Base-by-base conservation (phyloP, 2,329 filamentous ascomycete species). In the Gnomoniopsis smithogilvyi region DNA sequence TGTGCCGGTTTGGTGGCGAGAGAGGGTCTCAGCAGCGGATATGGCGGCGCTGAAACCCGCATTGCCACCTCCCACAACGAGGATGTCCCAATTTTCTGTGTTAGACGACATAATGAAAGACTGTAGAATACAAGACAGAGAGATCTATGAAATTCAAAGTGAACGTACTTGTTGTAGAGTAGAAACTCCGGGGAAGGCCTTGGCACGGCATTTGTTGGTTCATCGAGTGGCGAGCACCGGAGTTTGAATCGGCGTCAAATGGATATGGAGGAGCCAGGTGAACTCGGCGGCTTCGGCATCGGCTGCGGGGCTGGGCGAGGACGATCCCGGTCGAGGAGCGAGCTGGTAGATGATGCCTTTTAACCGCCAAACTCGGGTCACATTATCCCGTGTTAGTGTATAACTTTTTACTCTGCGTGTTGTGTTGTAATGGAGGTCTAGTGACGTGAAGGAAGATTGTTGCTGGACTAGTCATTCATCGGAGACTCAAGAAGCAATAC, bases 61-160 rank as follows among this genome's bases (percentile, higher is more conserved):
- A 65, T 88, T 88, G 54, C 86, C 86, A 54, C 80, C 78, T 21
- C 87, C 86, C 34, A 86, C 73, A 7, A 90, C 78, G 6, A 89
- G 64, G 3, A 80, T 72, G 61, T 79, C 74, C 62, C 68, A 73
- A 15, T 55, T 22, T 19, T 60, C 43, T n/a, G 6, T 38, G 30
- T 17, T 19, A 19, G 17, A 34, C n/a, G 56, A 24, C 56, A 59
- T 59, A 3, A 17, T 51, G 11, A 17, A 2, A 15, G 22, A 11
- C 14, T 38, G 19, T 2, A n/a, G n/a, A n/a, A n/a, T n/a, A n/a
- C n/a, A n/a, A n/a, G n/a, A n/a, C n/a, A n/a, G n/a, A n/a, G n/a
- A n/a, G n/a, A n/a, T n/a, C n/a, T n/a, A n/a, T n/a, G n/a, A n/a
- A n/a, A n/a, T n/a, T n/a, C n/a, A n/a, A n/a, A n/a, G n/a, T n/a